Base-by-base conservation (phyloP, 1,284 basidiomycete genomes). In the Fomitopsis palustris region DNA sequence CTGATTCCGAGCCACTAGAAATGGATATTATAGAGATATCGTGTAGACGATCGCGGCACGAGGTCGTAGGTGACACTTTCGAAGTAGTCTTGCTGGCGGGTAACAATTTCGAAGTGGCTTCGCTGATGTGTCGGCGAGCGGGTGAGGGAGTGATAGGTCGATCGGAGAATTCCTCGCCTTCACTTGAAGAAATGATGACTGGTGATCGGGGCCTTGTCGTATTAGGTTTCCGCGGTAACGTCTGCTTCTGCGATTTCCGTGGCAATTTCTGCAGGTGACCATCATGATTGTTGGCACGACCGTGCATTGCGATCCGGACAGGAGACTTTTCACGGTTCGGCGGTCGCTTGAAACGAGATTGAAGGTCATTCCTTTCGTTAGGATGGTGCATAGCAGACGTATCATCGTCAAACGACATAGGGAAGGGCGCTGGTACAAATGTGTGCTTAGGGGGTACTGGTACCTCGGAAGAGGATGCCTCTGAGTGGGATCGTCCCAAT, bases 1-100 rank as follows among this genome's bases (percentile, higher is more conserved):
- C 61, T 38, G 57, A 60, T 25, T 73, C 70, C 1, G 71, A 72
- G 23, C 69, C 72, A 52, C 72, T 73, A 2, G 72, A 73, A 33
- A 74, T 71, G n/a, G 68, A 66, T 19, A 74, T 72, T 39, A 73
- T 59, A n/a, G 63, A 65, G 31, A 62, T 10, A 27, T 69, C 62
- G 16, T 17, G 21, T 31, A 47, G 6, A 27, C 29, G 23, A 21
- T 47, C 25, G 10, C 45, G 25, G 25, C 9, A 25, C 6, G 45
- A 16, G 4, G 45, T 17, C n/a, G 23, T 14, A 29, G 10, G 21
- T 27, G 16, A 17, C 25, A 16, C 5, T 16, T 29, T 47, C 45
- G 45, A 0, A 25, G 25, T 25, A 16, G 27, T 5, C 14, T 43
- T 58, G 31, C 1, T 37, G 49, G 61, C 57, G 12, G 61, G 62